Evolutionary conservation across 805 yeast genomes (phyloP).

Genomic region (Yamadazyma sp.): DNA sequence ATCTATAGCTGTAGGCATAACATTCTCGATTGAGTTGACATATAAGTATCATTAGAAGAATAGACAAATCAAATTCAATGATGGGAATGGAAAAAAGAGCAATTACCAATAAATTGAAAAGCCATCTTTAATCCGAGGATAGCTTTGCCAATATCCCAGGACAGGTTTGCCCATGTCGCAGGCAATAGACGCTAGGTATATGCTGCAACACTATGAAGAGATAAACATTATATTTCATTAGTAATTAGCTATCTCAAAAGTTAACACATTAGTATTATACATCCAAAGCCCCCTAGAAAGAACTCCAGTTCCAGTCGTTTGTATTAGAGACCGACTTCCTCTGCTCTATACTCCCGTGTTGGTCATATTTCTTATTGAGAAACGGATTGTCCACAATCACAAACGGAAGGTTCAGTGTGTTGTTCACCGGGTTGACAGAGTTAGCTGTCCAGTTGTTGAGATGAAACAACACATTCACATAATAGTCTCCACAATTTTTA

Average conservation of each 20-base stretch:
- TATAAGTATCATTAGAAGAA: no score
- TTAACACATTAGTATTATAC: not conserved
- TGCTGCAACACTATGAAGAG: no score
- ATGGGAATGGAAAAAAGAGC: no score
- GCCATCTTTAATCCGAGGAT: no score
- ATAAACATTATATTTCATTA: not conserved
- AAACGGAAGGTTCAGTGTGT: conserved; percentile 14
- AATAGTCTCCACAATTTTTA: conserved; percentile 31
- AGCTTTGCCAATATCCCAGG: no score
- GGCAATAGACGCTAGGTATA: no score
- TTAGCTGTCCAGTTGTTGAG: conserved; percentile 10
- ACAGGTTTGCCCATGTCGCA: no score
- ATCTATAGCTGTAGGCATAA: no score
- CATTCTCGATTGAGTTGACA: no score
- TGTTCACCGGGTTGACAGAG: not conserved
- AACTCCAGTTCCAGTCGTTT: conserved; percentile 55
- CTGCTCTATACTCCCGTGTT: conserved; percentile 10
- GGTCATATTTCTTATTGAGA: conserved; percentile 10
- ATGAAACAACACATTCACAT: conserved; percentile 18
- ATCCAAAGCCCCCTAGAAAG: conserved; percentile 29
- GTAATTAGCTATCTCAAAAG: not conserved
- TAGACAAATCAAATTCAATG: no score
- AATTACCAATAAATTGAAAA: no score
- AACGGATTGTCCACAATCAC: conserved; percentile 35
- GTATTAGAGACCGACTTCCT: conserved; percentile 20